A percentile compares a stretch with the other conserved stretches of the same genome.
Evolutionary conservation across 2,329 filamentous ascomycete species (phyloP).

Genomic region (Endoconidiophora laricicola): DNA sequence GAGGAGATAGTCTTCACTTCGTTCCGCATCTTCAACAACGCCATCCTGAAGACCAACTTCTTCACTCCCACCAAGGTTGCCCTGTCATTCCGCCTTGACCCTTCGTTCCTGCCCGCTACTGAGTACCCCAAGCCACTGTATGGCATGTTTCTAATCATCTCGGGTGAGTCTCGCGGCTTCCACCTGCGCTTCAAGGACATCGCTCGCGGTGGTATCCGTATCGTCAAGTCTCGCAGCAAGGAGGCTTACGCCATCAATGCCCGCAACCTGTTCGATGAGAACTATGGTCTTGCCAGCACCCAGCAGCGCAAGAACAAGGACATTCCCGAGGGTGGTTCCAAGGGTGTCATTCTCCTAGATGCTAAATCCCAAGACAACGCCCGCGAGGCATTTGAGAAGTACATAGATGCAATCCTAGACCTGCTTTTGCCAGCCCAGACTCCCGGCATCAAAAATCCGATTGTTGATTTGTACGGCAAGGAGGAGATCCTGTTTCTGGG

Average conservation of each 20-base stretch:
- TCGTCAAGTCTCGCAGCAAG: conserved; percentile 93
- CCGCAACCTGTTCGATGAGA: conserved; percentile 92
- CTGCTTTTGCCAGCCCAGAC: conserved; percentile 77
- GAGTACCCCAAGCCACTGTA: conserved; percentile 91
- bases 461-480: conserved; percentile 88
- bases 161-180: conserved; percentile 91
- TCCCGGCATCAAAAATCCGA: conserved; percentile 96
- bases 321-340: conserved; percentile 93
- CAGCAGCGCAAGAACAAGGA: conserved; percentile 99
- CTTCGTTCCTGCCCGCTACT: conserved; percentile 69
- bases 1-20: conserved; percentile 96
- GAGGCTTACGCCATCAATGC: conserved; percentile 95
- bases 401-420: conserved; percentile 96
- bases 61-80: conserved; percentile 95
- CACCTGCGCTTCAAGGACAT: conserved; percentile 96
- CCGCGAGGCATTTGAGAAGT: conserved; percentile 91
- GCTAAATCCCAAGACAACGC: conserved; percentile 87
- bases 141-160: conserved; percentile 97
- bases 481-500: conserved; percentile 98
- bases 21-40: conserved; percentile 88
- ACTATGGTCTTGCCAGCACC: conserved; percentile 94
- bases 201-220: conserved; percentile 89
- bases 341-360: conserved; percentile 92
- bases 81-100: conserved; percentile 86
- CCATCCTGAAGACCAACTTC: conserved; percentile 95